Conservation (phyloP, 495 filamentous ascomycete species). For the Evernia prunastri region DNA sequence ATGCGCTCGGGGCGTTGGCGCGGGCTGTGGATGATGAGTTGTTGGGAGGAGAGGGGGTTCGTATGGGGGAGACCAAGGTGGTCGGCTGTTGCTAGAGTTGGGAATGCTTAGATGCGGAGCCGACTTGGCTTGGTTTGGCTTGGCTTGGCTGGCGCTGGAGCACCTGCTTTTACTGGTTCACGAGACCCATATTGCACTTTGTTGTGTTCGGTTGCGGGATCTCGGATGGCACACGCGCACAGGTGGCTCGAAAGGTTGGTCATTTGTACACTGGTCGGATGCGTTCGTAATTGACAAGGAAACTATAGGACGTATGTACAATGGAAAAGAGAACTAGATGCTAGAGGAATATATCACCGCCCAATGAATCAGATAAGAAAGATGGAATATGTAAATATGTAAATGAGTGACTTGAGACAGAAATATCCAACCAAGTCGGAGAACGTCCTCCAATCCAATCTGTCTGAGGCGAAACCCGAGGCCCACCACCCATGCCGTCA, state of each 20-base stretch:
- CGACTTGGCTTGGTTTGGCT: background rate
- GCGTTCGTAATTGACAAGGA: background rate
- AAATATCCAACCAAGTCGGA: background rate
- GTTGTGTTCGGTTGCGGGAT: background rate
- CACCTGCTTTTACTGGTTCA: background rate
- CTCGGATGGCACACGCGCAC: background rate
- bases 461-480: background rate
- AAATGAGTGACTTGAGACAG: background rate
- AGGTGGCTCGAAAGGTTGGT: background rate
- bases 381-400: background rate
- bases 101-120: background rate
- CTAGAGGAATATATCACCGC: background rate
- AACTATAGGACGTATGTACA: background rate
- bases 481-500: background rate
- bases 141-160: background rate
- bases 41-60: background rate
- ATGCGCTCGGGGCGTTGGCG: constrained; percentile 25
- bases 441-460: constrained; percentile 7
- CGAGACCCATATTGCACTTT: background rate
- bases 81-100: no score
- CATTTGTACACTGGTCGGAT: background rate
- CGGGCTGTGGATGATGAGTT: constrained; percentile 10
- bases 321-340: background rate
- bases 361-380: background rate
- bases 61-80: background rate